Base-by-base conservation (phyloP, 768 basidiomycete genomes). In the Auriscalpium vulgare region DNA sequence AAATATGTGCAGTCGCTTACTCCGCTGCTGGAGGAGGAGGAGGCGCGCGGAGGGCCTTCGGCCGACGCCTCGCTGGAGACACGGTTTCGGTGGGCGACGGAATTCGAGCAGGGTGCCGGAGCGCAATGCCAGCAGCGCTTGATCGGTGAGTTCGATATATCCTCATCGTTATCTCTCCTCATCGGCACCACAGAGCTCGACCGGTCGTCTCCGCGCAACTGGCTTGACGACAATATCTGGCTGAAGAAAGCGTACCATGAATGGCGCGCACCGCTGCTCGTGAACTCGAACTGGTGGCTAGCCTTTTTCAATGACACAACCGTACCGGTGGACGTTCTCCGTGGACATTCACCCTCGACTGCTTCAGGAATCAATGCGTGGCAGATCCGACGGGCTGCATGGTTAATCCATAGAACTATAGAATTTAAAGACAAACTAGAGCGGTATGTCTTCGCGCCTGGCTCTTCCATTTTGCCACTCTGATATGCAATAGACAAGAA, bases 211-310 rank as follows among this genome's bases (percentile, higher is more conserved):
- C 91, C 92, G 0, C 75, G 85, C 68, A 97, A 95, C 67, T 98
- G 95, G 95, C 79, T 98, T 10, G 82, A 95, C 60, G 94, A 97
- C 67, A 92, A 89, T 55, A 85, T 95, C 62, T 97, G 95, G 95
- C 72, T 83, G 56, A 83, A 87, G 63, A 87, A 87, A 63, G 84
- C 91, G 1, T 98, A 98, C 68, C 83, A 88, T 50, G 87, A 90
- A 70, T 91, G 86, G 84, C 80, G 95, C 36, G 81, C 82, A 0
- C 93, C 95, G 0, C 73, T 98, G 10, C 75, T 89, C 54, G 72
- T 98, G 61, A 87, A 97, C 68, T 95, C 93, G 3, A 97, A 97
- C 66, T 97, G 94, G 94, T 97, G 95, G 95, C 74, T 97, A 21
- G 76, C 91, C 2, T 88, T 94, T 67, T 74, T 78, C 45, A 84